These are phyloP conservation scores for Avena atlantica DNA, from an alignment of 176 grass and related monocot species.

Conservation along the genomic window DNA sequence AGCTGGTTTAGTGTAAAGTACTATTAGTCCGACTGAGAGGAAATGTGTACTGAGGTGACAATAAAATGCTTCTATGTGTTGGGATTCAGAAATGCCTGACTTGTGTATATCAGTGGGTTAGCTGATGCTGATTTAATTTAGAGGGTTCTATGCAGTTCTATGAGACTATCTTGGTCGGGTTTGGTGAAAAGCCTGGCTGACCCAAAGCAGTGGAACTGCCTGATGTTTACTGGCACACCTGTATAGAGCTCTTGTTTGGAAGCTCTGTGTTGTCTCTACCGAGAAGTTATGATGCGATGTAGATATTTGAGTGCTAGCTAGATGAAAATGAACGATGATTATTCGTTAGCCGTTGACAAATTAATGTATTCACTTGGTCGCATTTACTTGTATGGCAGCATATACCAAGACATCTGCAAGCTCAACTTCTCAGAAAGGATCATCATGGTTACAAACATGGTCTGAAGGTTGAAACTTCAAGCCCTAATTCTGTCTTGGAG, in stretches of 20 bases:
- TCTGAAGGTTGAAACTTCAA: constrained; percentile 65
- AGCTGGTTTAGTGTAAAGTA: not conserved
- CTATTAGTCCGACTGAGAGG: no score
- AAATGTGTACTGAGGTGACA: not conserved
- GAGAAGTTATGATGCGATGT: not conserved
- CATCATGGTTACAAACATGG: constrained; percentile 36
- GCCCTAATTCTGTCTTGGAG: constrained; percentile 79
- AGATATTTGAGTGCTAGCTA: not conserved
- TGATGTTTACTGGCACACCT: not conserved
- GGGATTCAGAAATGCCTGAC: not conserved
- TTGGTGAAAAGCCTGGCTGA: not conserved
- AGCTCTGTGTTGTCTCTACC: not conserved
- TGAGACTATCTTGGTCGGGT: not conserved
- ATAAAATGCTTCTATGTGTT: not conserved
- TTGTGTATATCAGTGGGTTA: not conserved
- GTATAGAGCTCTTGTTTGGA: not conserved
- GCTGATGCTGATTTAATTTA: constrained; percentile 13
- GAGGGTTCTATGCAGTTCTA: constrained; percentile 13
- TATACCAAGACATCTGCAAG: constrained; percentile 69
- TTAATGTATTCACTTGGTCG: constrained; percentile 8
- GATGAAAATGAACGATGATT: constrained; percentile 17
- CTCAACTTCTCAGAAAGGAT: constrained; percentile 70
- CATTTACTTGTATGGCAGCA: constrained; percentile 62
- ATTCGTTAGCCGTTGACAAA: constrained; percentile 3
- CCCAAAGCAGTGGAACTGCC: not conserved